Evolutionary conservation across 2,329 filamentous ascomycete species (phyloP), one percentile per base, ranked within the genome.

Genomic region (Aureobasidium namibiae): DNA sequence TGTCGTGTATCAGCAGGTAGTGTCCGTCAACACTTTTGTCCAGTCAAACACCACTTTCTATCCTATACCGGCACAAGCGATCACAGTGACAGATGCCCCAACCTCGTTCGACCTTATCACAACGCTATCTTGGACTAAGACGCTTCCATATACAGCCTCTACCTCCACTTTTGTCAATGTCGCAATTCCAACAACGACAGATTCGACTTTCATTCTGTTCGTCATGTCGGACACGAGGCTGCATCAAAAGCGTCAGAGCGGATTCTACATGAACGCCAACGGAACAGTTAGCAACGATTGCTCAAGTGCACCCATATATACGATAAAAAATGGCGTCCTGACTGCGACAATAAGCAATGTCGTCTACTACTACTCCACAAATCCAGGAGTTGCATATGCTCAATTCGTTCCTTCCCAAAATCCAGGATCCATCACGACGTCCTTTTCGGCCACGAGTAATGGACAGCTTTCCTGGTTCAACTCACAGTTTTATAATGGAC

Each of bases 261-360:
- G 61, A 7, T 60, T 63, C 29, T 70, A 65, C 49, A 61, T 70
- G 26, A 60, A 52, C 18, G 63, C 64, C 21, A 63, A 66, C 29
- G 68, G 68, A 10, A 65, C 65, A n/a, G 62, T 65, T n/a, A 67
- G 66, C 9, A 68, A 68, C 45, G 67, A 70, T 44, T 69, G 68
- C 54, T 65, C 66, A 14, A 62, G 61, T 13, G 63, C 63, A 10
- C 67, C 67, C 2, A 63, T 68, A 24, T 69, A 69, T 52, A 60
- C 65, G 1, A 66, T 67, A 16, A 59, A 33, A 14, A 63, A 63
- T 31, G 68, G 68, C n/a, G 54, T 62, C 41, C 62, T 70, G 6
- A 68, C 65, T 10, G 66, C 67, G 2, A 68, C 63, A 16, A 61
- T 66, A 21, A 62, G 66, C 24, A 63, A 64, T 21, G 61, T 60